Evolutionary conservation across 2,329 filamentous ascomycete genomes (phyloP).

Genomic region (Trichoderma lentiforme): DNA sequence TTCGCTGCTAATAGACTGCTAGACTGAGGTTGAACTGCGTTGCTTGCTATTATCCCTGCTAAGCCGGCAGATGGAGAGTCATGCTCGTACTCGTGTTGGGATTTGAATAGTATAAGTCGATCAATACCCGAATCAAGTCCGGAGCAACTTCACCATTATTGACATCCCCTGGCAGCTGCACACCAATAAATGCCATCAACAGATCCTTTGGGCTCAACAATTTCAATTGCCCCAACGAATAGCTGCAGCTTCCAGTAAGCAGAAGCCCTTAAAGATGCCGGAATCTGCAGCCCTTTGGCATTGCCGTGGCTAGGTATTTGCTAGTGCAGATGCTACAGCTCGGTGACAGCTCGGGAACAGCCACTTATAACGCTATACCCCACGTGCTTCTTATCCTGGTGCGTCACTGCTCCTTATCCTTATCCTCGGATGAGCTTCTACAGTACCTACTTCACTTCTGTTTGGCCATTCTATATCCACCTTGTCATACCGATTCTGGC

Average conservation of each 20-base stretch:
- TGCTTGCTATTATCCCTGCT: background rate
- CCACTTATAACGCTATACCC: background rate
- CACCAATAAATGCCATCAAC: background rate
- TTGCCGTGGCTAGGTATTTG: background rate
- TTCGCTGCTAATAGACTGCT: constrained; percentile 48
- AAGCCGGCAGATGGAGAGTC: background rate
- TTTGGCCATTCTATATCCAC: background rate
- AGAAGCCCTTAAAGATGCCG: background rate
- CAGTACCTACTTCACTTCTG: background rate
- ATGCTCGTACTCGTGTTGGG: background rate
- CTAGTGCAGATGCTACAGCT: background rate
- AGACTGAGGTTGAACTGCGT: background rate
- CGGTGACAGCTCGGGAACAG: constrained; percentile 6
- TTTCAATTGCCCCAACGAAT: background rate
- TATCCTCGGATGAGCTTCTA: background rate
- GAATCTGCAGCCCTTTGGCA: background rate
- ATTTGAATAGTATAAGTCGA: background rate
- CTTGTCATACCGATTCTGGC: background rate
- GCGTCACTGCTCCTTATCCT: constrained; percentile 13
- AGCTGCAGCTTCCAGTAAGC: background rate
- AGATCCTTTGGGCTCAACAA: background rate
- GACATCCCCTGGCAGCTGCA: background rate
- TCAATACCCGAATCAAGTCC: background rate
- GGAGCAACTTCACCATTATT: background rate
- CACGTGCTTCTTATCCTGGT: background rate